Percentiles rank a stretch among this genome's conserved stretches.
Evolutionary conservation across 2,329 filamentous ascomycete genomes (phyloP).

Genomic region (Microsporum canis): DNA sequence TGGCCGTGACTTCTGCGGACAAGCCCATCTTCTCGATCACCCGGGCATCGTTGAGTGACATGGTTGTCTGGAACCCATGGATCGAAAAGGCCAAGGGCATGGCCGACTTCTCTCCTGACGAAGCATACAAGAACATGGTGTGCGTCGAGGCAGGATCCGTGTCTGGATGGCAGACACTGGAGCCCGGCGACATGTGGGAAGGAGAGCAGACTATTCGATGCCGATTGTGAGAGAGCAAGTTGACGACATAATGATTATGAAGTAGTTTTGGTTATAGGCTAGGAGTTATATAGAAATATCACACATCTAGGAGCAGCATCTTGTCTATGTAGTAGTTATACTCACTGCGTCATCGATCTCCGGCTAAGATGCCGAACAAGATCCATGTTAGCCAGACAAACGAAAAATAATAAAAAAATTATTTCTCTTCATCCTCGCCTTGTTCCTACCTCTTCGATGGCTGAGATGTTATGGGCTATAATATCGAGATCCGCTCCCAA

Average conservation of each 20-base stretch:
- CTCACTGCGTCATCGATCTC: background rate
- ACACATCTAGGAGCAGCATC: background rate
- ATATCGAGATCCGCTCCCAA: no score
- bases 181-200: slow-evolving; percentile 62
- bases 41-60: slow-evolving; percentile 73
- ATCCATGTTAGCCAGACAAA: no score
- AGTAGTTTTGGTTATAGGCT: background rate
- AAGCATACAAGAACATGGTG: slow-evolving; percentile 85
- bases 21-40: slow-evolving; percentile 59
- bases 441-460: no score
- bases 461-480: no score
- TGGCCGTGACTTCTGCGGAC: slow-evolving; percentile 42
- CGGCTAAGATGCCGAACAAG: no score
- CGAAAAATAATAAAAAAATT: no score
- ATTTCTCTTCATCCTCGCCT: no score
- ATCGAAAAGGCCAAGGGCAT: slow-evolving; percentile 69
- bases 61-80: slow-evolving; percentile 98
- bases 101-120: slow-evolving; percentile 77
- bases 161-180: slow-evolving; percentile 68
- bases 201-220: slow-evolving; percentile 48
- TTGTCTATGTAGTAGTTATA: background rate
- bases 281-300: background rate
- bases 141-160: slow-evolving; percentile 89
- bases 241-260: background rate
- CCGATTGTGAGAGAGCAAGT: slow-evolving; percentile 18